Conservation (phyloP, 208 protist genomes). For the Trypanosoma cruzi region DNA sequence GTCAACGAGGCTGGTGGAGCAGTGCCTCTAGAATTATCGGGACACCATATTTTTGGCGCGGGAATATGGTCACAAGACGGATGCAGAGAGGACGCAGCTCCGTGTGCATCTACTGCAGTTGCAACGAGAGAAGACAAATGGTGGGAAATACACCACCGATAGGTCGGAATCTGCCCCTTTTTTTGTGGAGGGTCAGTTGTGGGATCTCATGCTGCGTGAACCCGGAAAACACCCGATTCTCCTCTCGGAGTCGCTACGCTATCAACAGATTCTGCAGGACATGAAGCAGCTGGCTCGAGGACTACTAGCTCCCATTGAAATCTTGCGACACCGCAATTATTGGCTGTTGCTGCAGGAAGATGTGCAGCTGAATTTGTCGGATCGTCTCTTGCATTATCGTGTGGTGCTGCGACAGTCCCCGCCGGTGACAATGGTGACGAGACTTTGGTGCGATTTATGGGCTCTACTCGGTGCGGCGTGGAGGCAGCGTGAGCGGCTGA, state of each 20-base stretch:
- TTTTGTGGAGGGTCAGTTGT: slow-evolving; percentile 39
- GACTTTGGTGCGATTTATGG: slow-evolving; percentile 68
- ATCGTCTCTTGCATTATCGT: slow-evolving; percentile 58
- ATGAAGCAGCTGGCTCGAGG: slow-evolving; percentile 45
- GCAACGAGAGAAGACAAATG: neutral
- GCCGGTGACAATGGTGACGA: slow-evolving; percentile 24
- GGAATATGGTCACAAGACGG: slow-evolving; percentile 21
- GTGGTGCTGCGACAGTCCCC: slow-evolving; percentile 30
- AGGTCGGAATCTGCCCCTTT: neutral
- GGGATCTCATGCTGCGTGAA: slow-evolving; percentile 30
- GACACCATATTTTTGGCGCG: slow-evolving; percentile 50
- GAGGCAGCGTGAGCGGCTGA: slow-evolving; percentile 66
- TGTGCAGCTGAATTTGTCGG: slow-evolving; percentile 45
- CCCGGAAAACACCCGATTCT: slow-evolving; percentile 14
- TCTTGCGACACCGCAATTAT: slow-evolving; percentile 51
- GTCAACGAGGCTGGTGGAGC: slow-evolving; percentile 42
- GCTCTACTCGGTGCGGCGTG: slow-evolving; percentile 61
- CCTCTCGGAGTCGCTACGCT: slow-evolving; percentile 45
- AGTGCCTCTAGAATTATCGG: slow-evolving; percentile 52
- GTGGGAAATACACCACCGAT: neutral
- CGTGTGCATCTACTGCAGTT: slow-evolving; percentile 13
- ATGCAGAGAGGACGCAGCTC: slow-evolving; percentile 35
- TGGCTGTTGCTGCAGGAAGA: slow-evolving; percentile 78
- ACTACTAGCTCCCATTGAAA: slow-evolving; percentile 51
- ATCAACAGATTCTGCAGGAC: slow-evolving; percentile 53